phyloP scores from a whole-genome alignment of 495 filamentous ascomycete species.

The Pseudevernia furfuracea region DNA sequence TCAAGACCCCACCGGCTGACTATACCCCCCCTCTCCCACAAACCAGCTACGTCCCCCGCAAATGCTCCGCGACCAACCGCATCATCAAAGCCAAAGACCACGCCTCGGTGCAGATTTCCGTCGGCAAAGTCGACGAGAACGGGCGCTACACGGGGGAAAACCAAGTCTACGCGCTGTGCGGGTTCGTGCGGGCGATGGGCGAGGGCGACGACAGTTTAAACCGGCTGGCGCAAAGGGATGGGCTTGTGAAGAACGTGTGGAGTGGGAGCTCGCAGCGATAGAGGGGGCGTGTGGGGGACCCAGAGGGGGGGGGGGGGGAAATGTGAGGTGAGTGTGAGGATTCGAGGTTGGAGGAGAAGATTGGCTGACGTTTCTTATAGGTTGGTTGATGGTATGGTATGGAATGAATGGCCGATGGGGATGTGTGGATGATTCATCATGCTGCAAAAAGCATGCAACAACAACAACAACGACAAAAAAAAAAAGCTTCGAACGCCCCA shows the following conservation, averaged over 20 bases:
- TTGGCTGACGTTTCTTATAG: neutral
- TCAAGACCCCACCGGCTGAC: conserved; percentile 21
- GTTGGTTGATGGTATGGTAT: neutral
- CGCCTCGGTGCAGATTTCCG: conserved; percentile 79
- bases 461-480: too few relatives aligned
- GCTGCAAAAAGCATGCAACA: too few relatives aligned
- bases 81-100: conserved; percentile 99
- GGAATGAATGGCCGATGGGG: neutral
- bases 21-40: neutral
- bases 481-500: neutral
- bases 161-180: conserved; percentile 93
- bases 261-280: conserved; percentile 63
- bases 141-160: conserved; percentile 95
- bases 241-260: conserved; percentile 95
- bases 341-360: neutral
- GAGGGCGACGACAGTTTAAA: conserved; percentile 97
- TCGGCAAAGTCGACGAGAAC: conserved; percentile 93
- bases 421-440: too few relatives aligned
- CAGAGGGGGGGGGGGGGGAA: neutral
- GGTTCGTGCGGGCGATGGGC: conserved; percentile 95
- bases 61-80: conserved; percentile 89
- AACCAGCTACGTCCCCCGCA: conserved; percentile 92
- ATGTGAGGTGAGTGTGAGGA: neutral
- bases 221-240: conserved; percentile 89
- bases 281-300: conserved; percentile 26